Base-by-base conservation (phyloP, 169 alveolate species). In the Condylostoma magnum region DNA sequence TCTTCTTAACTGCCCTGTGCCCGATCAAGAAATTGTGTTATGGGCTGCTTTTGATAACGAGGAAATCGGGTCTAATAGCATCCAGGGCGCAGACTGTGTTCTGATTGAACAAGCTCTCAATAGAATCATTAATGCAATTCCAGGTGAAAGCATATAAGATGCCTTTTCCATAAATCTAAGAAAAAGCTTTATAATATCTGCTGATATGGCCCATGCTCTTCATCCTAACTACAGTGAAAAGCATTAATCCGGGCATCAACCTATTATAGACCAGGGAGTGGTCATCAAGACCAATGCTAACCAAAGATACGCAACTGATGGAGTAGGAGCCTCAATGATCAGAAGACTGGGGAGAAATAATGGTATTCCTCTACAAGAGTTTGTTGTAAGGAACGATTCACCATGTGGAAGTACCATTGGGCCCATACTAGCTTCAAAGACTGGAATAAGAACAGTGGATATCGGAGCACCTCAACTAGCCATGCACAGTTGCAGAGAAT, bases 371-470 rank as follows among this genome's bases (percentile, higher is more conserved):
- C 48, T 93, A 22, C 95, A 97, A 81, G 97, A 94, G 36, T 97
- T 97, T 70, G 89, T 95, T 25, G 98, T 97, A 10, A 92, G 87
- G 73, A 96, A 96, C 60, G 96, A 92, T 53, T 88, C 97, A 1
- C 98, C 99, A 28, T 96, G 99, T 75, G 99, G 99, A 15, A 89
- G 98, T 20, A 97, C 99, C 12, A 94, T 97, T 38, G 99, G 99
- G 6, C 98, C 99, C 28, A 82, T 92, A 76, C 84, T 94, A 76
- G 86, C 98, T 20, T 85, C 97, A 28, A 89, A 90, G 8, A 73
- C 95, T 33, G 99, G 99, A 22, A 87, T 95, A 18, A 92, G 96
- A 66, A 82, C 97, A 10, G 89, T 93, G 36, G 99, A 97, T 78
- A 94, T 97, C 41, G 99, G 99, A 12, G 95, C 95, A 54, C 90